Base-by-base conservation (phyloP, 2,329 filamentous ascomycete species). In the Trichoderma citrinoviride region DNA sequence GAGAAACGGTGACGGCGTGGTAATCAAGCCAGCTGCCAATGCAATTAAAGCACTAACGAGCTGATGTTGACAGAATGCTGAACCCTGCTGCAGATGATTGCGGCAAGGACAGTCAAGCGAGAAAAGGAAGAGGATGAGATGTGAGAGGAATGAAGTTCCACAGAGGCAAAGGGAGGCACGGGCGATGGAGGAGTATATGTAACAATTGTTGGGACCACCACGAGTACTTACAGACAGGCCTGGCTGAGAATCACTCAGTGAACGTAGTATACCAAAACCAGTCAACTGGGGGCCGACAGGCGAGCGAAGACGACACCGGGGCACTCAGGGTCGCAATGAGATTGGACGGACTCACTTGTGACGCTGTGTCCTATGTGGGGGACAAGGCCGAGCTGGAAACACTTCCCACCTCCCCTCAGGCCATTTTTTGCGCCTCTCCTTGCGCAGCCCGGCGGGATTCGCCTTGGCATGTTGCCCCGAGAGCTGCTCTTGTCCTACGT, bases 291-390 rank as follows among this genome's bases (percentile, higher is more conserved):
- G 47, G 23, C 40, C 47, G 46, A 15, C 14, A 29, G 37, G 41
- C 29, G 56, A 66, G 50, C 64, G 47, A 63, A 46, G 52, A 52
- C 50, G 40, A 64, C 50, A 40, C 58, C 43, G 41, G n/a, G 56
- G 47, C 21, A 23, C 29, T 46, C 25, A 21, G 43, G 23, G 43
- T 53, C 44, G 54, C 63, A 52, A 58, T 27, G 21, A 47, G 63
- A 65, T 65, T 65, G 63, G 55, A 65, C 41, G 53, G 44, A 19
- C 53, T 33, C 47, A 37, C 25, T 33, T 33, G 50, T 47, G 56
- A 66, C 63, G 57, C 63, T 25, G 41, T 53, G 43, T 43, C 52
- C 64, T 49, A 66, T 65, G 66, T 67, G 66, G 66, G 57, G 63
- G 43, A n/a, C n/a, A 41, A 40, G 19, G 41, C 63, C 54, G 63